Conservation (phyloP, 495 filamentous ascomycete genomes). For the Penicillium simplicissimum region DNA sequence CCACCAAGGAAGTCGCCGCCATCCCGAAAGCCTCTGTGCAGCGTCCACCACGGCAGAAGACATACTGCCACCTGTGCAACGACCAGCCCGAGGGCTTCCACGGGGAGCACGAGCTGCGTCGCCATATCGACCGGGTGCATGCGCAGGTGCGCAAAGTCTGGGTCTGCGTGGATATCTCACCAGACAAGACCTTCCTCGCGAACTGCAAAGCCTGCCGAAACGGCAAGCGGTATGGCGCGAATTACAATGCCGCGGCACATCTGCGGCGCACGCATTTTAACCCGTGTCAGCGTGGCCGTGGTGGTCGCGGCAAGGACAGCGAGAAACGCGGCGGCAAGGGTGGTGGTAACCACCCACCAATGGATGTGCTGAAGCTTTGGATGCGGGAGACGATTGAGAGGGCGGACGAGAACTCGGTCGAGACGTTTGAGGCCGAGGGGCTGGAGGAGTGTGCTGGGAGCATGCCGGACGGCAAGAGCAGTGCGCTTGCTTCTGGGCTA, state of each 20-base stretch:
- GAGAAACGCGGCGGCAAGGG: conserved; percentile 79
- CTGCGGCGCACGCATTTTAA: conserved; percentile 88
- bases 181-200: conserved; percentile 62
- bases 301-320: conserved; percentile 55
- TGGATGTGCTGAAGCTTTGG: conserved; percentile 80
- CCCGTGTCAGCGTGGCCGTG: conserved; percentile 56
- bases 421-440: not conserved
- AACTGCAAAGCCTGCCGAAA: conserved; percentile 85
- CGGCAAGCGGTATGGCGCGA: conserved; percentile 80
- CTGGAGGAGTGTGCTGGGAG: not conserved
- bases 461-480: not conserved
- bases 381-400: conserved; percentile 67
- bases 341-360: conserved; percentile 78
- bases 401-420: conserved; percentile 35
- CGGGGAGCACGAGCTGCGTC: conserved; percentile 88
- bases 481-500: not conserved
- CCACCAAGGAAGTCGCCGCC: conserved; percentile 57
- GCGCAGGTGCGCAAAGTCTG: conserved; percentile 72
- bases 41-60: conserved; percentile 74
- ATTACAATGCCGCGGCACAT: conserved; percentile 96
- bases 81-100: conserved; percentile 85
- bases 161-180: conserved; percentile 71
- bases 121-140: conserved; percentile 83
- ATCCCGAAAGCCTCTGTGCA: conserved; percentile 73
- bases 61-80: conserved; percentile 71